Conservation (phyloP, 441 rosid genomes). For the Croton setiger region DNA sequence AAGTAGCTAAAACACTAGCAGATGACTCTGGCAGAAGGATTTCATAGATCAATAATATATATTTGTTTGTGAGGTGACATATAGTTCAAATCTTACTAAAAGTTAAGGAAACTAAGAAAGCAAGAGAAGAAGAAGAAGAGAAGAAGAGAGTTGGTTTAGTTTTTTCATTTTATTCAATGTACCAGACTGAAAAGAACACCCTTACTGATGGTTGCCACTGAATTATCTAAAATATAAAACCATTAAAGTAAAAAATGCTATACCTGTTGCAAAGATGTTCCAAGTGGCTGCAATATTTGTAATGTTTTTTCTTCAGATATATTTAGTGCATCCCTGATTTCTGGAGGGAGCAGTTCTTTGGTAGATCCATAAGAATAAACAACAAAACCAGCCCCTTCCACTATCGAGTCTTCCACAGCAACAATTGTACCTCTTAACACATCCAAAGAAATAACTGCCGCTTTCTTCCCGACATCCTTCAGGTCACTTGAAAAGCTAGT, state of each 20-base stretch:
- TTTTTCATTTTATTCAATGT: constrained; percentile 2
- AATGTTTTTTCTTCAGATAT: constrained; percentile 62
- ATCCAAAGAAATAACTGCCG: constrained; percentile 48
- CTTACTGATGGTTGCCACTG: neutral
- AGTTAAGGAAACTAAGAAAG: neutral
- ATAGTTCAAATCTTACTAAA: constrained; percentile 8
- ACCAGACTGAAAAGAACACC: neutral
- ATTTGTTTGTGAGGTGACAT: neutral
- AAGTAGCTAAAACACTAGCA: constrained; percentile 12
- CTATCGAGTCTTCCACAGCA: constrained; percentile 56
- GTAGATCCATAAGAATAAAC: constrained; percentile 66
- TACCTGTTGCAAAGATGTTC: constrained; percentile 70
- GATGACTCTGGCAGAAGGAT: constrained; percentile 11
- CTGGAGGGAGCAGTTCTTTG: constrained; percentile 71
- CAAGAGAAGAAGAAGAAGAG: neutral
- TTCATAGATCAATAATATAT: neutral
- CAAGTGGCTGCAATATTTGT: constrained; percentile 53
- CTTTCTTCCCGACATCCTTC: constrained; percentile 54
- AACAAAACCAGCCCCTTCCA: constrained; percentile 60
- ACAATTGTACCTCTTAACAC: constrained; percentile 57
- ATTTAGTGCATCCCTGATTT: constrained; percentile 49
- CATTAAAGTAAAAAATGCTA: constrained; percentile 6
- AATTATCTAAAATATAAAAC: constrained; percentile 14
- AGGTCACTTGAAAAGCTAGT: constrained; percentile 50
- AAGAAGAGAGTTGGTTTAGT: neutral